These are phyloP conservation scores for Phytophthora syringae DNA, from an alignment of 352 stramenopile genomes.

Conservation along the genomic window DNA sequence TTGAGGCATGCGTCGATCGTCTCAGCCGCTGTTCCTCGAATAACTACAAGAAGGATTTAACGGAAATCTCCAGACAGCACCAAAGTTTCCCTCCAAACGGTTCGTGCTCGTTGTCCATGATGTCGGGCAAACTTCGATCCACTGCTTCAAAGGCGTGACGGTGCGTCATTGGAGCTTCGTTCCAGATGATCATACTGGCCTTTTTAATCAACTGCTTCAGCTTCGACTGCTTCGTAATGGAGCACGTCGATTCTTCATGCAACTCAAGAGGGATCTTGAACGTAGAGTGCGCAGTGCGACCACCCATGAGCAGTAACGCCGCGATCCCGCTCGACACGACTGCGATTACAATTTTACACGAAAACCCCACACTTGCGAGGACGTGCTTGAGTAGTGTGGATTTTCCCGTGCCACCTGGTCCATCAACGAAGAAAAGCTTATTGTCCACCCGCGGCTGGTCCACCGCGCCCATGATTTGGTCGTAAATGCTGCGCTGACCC, in stretches of 20 bases:
- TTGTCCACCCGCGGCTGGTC: too few species aligned
- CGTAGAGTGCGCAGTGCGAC: too few species aligned
- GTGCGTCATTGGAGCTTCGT: too few species aligned
- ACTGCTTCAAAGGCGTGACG: constrained; percentile 23
- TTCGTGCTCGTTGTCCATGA: constrained; percentile 15
- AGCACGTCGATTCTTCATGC: too few species aligned
- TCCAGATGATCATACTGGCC: too few species aligned
- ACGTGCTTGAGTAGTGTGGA: not conserved
- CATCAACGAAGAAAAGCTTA: not conserved
- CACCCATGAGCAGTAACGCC: too few species aligned
- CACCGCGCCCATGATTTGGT: too few species aligned
- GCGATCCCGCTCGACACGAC: too few species aligned
- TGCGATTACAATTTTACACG: not conserved
- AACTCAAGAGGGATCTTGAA: too few species aligned
- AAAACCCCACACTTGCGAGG: not conserved
- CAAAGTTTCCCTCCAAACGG: constrained; percentile 38
- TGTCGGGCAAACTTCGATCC: constrained; percentile 24
- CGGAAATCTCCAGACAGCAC: constrained; percentile 29
- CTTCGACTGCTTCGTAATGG: too few species aligned
- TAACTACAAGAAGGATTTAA: constrained; percentile 29
- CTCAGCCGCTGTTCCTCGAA: not conserved
- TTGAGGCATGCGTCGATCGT: constrained; percentile 14
- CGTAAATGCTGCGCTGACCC: too few species aligned
- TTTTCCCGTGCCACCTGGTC: not conserved
- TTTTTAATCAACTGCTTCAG: too few species aligned